Base-by-base conservation (phyloP, 176 grass and related monocot species). In the Thalia dealbata region DNA sequence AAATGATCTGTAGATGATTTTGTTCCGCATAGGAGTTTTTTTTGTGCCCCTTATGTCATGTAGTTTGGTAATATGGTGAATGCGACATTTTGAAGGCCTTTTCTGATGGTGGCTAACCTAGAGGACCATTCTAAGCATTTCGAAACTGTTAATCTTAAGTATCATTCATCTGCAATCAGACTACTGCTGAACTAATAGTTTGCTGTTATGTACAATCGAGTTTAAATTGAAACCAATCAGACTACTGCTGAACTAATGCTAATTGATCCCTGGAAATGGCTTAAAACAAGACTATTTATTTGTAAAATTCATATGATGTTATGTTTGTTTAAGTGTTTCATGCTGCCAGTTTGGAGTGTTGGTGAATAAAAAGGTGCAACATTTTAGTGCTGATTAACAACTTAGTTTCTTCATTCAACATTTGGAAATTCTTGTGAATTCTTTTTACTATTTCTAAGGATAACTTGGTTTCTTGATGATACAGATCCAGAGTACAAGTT, bases 401-500 rank as follows among this genome's bases (percentile, higher is more conserved):
- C 32, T 38, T 38, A 38, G 32, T 44, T 10, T 68, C 38, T 44
- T 67, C 14, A 1, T 15, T 18, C 24, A 23, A 61, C 21, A 23
- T 24, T 9, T 61, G 22, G 21, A 23, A 11, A 61, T 61, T 9
- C n/a, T 61, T 61, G 24, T 10, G 9, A 23, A 61, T 6, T 12
- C 23, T 29, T 9, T 28, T 63, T 3, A 13, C 25, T 63, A 28
- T 68, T 58, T 10, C 35, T 68, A 10, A 72, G 23, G 32, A 72
- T 54, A 14, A 52, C 21, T 51, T 72, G 19, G 3, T 72, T 51
- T 16, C 30, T 19, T 52, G 13, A 81, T 56, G 82, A 70, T 79
- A 10, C 66, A 97, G 93, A 88, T 92, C 89, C 89, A 65, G 87
- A 90, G 29, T 97, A 97, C 79, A 92, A 81, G 62, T 86, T 90